phyloP scores from a whole-genome alignment of 2,329 filamentous ascomycete species.

The Apiospora hydei region DNA sequence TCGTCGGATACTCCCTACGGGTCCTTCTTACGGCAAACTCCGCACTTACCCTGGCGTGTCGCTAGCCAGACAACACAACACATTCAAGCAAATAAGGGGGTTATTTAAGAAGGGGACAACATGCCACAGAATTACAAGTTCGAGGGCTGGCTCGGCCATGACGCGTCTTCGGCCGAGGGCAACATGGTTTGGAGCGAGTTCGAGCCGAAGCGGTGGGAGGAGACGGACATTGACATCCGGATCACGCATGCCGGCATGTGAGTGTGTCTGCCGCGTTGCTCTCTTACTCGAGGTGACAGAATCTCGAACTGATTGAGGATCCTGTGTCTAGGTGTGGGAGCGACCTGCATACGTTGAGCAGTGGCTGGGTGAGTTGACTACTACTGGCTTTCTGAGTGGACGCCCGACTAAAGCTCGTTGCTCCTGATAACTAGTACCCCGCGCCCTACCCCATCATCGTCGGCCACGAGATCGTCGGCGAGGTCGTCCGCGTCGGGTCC shows the following conservation, averaged over 20 bases:
- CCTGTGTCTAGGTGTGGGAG: conserved; percentile 44
- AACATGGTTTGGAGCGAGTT: conserved; percentile 41
- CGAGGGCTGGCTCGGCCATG: conserved; percentile 29
- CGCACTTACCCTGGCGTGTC: too few relatives aligned
- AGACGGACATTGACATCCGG: conserved; percentile 56
- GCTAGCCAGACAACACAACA: not conserved
- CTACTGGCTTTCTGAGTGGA: too few relatives aligned
- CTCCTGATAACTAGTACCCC: conserved; percentile 22
- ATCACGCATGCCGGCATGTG: conserved; percentile 56
- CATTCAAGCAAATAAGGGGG: not conserved
- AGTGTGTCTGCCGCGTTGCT: not conserved
- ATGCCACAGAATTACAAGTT: conserved; percentile 28
- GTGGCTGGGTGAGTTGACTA: conserved; percentile 36
- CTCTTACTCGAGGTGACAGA: not conserved
- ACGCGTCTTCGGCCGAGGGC: conserved; percentile 25
- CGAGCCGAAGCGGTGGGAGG: conserved; percentile 53
- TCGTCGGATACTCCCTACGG: not conserved
- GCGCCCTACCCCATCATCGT: conserved; percentile 44
- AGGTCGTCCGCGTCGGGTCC: conserved; percentile 49
- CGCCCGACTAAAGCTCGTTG: not conserved
- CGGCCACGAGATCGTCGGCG: conserved; percentile 59
- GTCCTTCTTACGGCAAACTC: not conserved
- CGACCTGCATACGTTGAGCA: conserved; percentile 52
- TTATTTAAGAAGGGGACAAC: not conserved
- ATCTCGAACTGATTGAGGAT: not conserved